phyloP scores from a whole-genome alignment of 73 alveolate genomes.

The Tetrahymena borealis region DNA sequence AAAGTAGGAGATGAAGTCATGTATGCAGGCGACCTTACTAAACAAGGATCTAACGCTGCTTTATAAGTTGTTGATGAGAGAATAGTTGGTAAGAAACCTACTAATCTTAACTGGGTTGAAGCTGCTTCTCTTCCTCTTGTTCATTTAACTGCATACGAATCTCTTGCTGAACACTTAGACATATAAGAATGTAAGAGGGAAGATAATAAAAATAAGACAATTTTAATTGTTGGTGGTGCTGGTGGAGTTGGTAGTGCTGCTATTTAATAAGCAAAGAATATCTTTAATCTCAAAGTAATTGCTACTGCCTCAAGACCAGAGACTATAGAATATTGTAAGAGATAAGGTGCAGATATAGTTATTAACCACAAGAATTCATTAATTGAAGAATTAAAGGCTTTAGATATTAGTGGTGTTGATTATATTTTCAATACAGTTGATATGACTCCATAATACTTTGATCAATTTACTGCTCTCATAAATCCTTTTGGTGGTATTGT shows the following conservation, averaged over 20 bases:
- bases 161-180: background rate
- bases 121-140: constrained; percentile 1
- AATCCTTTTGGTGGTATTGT: background rate
- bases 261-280: background rate
- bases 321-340: background rate
- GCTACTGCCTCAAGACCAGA: constrained; percentile 14
- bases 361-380: background rate
- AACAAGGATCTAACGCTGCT: background rate
- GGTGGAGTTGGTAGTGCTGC: constrained; percentile 6
- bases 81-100: background rate
- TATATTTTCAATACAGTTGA: background rate
- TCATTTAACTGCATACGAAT: background rate
- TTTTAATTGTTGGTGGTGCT: background rate
- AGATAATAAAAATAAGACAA: background rate
- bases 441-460: background rate
- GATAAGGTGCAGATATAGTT: background rate
- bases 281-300: background rate
- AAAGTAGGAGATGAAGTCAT: constrained; percentile 9
- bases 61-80: background rate
- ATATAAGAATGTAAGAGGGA: background rate
- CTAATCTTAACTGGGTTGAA: background rate
- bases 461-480: background rate
- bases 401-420: background rate
- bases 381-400: background rate
- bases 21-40: background rate